These are phyloP conservation scores for Brettanomyces sp. DNA, from an alignment of 805 yeast genomes.

Conservation along the genomic window DNA sequence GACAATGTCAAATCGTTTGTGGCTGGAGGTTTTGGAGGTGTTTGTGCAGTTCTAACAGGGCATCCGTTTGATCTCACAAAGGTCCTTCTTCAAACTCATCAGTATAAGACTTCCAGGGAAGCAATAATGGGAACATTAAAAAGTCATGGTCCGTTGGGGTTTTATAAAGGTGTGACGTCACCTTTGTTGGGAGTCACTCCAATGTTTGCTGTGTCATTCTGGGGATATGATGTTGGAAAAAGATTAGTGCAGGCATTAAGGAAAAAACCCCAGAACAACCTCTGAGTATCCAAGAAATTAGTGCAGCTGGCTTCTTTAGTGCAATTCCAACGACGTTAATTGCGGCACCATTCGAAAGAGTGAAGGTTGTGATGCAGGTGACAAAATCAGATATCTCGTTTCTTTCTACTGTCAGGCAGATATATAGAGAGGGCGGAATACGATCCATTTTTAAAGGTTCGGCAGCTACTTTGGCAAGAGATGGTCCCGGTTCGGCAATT, in stretches of 20 bases:
- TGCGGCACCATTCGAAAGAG: constrained; percentile 97
- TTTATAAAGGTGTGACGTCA: constrained; percentile 89
- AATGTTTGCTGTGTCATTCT: constrained; percentile 94
- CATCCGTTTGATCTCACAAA: constrained; percentile 94
- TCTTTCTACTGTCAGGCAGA: constrained; percentile 50
- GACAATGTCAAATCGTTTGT: constrained; percentile 82
- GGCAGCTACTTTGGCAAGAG: constrained; percentile 85
- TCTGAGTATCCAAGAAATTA: constrained; percentile 60
- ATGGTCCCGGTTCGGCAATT: constrained; percentile 94
- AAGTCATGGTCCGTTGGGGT: constrained; percentile 69
- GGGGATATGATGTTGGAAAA: constrained; percentile 97
- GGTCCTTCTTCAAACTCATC: constrained; percentile 83
- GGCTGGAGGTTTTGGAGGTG: constrained; percentile 95
- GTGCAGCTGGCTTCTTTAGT: constrained; percentile 88
- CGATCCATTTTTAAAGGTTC: constrained; percentile 86
- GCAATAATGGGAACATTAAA: constrained; percentile 65
- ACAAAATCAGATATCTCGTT: constrained; percentile 39
- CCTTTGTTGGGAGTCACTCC: constrained; percentile 97
- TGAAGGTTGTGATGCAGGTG: constrained; percentile 84
- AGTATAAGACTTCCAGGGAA: constrained; percentile 48
- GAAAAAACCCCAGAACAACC: constrained; percentile 27
- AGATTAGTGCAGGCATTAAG: constrained; percentile 45
- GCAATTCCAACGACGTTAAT: constrained; percentile 93
- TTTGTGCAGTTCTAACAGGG: constrained; percentile 91
- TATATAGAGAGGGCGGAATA: constrained; percentile 75